These are phyloP conservation scores for Penicillium subrubescens DNA, from an alignment of 495 filamentous ascomycete species.

Conservation along the genomic window DNA sequence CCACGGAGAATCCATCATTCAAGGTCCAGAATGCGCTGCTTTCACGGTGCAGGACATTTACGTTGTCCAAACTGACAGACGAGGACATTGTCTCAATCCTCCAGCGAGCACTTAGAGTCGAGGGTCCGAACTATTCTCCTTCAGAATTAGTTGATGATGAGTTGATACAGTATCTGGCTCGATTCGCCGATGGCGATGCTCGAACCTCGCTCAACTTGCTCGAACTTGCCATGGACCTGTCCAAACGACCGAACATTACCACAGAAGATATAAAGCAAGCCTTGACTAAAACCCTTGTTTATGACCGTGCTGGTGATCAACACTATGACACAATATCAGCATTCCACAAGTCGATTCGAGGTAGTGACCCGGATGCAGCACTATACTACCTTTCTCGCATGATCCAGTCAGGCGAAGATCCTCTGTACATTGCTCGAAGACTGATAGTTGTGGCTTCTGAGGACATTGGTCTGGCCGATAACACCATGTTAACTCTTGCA, in stretches of 20 bases:
- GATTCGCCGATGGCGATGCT: conserved; percentile 89
- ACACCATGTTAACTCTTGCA: conserved; percentile 78
- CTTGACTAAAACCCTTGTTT: conserved; percentile 87
- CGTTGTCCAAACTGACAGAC: conserved; percentile 70
- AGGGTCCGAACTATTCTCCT: conserved; percentile 56
- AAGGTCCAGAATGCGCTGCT: conserved; percentile 88
- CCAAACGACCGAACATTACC: conserved; percentile 52
- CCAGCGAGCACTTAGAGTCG: conserved; percentile 66
- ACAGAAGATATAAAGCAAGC: conserved; percentile 73
- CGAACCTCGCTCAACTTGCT: conserved; percentile 90
- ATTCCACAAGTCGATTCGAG: conserved; percentile 93
- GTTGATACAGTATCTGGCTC: conserved; percentile 75
- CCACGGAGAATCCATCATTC: conserved; percentile 96
- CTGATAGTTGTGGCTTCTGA: conserved; percentile 92
- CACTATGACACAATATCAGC: conserved; percentile 96
- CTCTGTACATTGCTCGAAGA: conserved; percentile 85
- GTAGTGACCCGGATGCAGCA: conserved; percentile 80
- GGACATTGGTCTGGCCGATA: conserved; percentile 91
- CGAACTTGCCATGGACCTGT: conserved; percentile 75
- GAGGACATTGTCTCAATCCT: conserved; percentile 74
- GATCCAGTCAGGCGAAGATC: conserved; percentile 95
- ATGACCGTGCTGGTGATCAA: conserved; percentile 92
- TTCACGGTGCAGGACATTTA: conserved; percentile 89
- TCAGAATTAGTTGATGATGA: conserved; percentile 72
- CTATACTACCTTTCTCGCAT: conserved; percentile 95